phyloP scores from a whole-genome alignment of 306 rosid species.

The Malus sylvestris region DNA sequence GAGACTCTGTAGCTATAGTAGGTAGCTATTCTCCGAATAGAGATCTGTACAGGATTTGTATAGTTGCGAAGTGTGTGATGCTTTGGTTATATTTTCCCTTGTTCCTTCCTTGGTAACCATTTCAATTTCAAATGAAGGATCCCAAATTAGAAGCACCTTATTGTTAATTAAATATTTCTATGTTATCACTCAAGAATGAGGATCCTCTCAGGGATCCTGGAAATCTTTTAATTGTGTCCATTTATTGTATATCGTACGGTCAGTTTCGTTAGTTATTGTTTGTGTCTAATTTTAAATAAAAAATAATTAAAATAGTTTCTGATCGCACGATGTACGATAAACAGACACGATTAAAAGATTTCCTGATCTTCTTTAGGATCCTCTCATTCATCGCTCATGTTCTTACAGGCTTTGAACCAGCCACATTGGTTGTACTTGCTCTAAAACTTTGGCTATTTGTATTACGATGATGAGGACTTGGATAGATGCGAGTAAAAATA shows the following conservation, averaged over 20 bases:
- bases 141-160: background rate
- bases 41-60: background rate
- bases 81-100: background rate
- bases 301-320: no score
- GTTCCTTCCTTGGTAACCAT: background rate
- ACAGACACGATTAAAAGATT: no score
- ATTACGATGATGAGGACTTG: no score
- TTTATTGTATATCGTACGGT: no score
- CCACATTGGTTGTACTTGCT: background rate
- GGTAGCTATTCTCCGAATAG: background rate
- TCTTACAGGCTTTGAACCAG: background rate
- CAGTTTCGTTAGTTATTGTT: no score
- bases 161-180: background rate
- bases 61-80: background rate
- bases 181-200: background rate
- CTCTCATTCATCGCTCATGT: no score
- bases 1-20: background rate
- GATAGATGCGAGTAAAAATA: no score
- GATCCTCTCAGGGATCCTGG: no score
- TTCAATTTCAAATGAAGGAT: background rate
- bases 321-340: fast-evolving
- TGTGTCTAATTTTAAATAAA: no score
- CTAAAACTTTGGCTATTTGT: background rate
- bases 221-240: no score
- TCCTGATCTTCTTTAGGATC: no score